Conservation (phyloP, 192 early-diverging fungal genomes). For the Entomortierella chlamydospora region DNA sequence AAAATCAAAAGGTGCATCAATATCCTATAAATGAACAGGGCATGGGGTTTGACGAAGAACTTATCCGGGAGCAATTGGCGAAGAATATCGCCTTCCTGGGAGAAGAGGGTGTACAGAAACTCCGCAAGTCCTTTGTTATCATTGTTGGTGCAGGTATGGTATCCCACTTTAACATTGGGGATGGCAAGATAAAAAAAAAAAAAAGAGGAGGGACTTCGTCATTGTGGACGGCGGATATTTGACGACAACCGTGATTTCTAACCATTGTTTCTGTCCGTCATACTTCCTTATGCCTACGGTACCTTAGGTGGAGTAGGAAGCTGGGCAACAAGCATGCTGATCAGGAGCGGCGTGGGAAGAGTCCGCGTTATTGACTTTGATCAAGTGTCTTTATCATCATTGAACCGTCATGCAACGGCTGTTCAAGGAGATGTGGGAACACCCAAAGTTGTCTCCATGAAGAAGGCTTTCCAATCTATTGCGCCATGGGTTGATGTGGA, state of each 20-base stretch:
- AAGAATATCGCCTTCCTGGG: slow-evolving; percentile 92
- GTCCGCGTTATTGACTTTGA: slow-evolving; percentile 97
- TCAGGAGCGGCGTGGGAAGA: slow-evolving; percentile 87
- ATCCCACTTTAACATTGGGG: no score
- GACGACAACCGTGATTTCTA: no score
- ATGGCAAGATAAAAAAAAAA: no score
- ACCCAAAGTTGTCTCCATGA: slow-evolving; percentile 84
- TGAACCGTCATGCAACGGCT: slow-evolving; percentile 96
- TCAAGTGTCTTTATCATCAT: slow-evolving; percentile 92
- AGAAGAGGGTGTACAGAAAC: slow-evolving; percentile 75
- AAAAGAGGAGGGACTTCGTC: no score
- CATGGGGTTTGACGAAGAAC: slow-evolving; percentile 64
- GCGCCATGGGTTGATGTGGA: slow-evolving; percentile 87
- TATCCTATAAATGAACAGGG: not conserved
- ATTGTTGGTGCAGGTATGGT: slow-evolving; percentile 86
- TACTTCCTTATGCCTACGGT: not conserved
- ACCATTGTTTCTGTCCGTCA: no score
- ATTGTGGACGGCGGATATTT: no score
- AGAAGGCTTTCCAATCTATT: slow-evolving; percentile 78
- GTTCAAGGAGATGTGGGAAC: slow-evolving; percentile 90
- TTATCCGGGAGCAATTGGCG: slow-evolving; percentile 87
- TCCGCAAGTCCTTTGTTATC: slow-evolving; percentile 88
- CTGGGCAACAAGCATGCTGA: slow-evolving; percentile 90
- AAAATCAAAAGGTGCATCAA: not conserved
- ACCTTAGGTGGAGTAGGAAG: slow-evolving; percentile 86